A percentile compares a stretch with the other conserved stretches of the same genome.
Evolutionary conservation across 1,139 yeast species (phyloP).

Genomic region (Geotrichum siamense): DNA sequence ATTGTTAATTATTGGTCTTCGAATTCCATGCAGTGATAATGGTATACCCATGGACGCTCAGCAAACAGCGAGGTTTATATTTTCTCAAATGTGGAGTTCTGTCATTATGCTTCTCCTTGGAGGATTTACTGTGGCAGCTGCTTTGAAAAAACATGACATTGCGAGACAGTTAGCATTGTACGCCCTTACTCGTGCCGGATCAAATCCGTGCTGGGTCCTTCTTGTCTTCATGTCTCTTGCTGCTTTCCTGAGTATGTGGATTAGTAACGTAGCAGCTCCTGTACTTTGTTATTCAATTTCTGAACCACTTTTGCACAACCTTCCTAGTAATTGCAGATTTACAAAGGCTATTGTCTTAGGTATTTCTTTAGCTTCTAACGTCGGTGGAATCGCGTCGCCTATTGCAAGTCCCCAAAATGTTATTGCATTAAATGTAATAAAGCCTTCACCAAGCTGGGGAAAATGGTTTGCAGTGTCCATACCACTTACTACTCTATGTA

Average conservation of each 20-base stretch:
- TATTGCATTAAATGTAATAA: slow-evolving; percentile 79
- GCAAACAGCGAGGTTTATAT: slow-evolving; percentile 67
- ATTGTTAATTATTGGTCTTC: slow-evolving; percentile 62
- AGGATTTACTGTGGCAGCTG: slow-evolving; percentile 92
- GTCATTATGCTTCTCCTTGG: slow-evolving; percentile 83
- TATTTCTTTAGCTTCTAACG: slow-evolving; percentile 81
- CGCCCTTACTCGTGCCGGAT: slow-evolving; percentile 75
- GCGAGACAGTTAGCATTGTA: slow-evolving; percentile 79
- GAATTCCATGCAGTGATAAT: slow-evolving; percentile 54
- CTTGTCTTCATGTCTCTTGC: slow-evolving; percentile 80
- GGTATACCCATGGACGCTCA: slow-evolving; percentile 47
- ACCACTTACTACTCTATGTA: slow-evolving; percentile 62
- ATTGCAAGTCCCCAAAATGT: slow-evolving; percentile 94
- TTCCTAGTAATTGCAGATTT: slow-evolving; percentile 70
- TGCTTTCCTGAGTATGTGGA: slow-evolving; percentile 86
- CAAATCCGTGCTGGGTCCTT: slow-evolving; percentile 69
- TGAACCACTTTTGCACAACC: slow-evolving; percentile 75
- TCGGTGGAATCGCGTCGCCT: slow-evolving; percentile 96
- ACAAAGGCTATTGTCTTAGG: slow-evolving; percentile 82
- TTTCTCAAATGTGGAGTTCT: slow-evolving; percentile 90
- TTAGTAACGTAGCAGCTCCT: slow-evolving; percentile 93
- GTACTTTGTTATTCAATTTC: slow-evolving; percentile 84
- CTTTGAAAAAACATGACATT: slow-evolving; percentile 78
- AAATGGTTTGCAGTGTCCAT: slow-evolving; percentile 86
- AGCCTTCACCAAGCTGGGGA: slow-evolving; percentile 88